Evolutionary conservation across 2,329 filamentous ascomycete species (phyloP), one percentile per base, ranked within the genome.

Genomic region (Drechslerella dactyloides): DNA sequence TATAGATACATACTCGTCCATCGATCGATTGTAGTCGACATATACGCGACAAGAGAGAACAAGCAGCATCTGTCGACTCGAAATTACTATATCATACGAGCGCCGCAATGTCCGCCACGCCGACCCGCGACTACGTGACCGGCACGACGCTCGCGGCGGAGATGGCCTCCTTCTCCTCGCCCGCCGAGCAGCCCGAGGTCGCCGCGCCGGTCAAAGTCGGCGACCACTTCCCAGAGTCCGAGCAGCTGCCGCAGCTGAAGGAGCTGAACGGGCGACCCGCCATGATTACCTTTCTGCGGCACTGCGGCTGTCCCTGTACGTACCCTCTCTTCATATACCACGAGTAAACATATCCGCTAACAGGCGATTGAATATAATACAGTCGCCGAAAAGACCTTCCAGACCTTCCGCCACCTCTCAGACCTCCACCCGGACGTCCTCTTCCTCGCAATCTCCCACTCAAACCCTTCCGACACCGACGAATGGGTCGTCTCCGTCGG

Each of bases 241-340:
- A 81, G 24, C 81, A 82, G 69, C 80, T 90, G 4, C 77, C 77
- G 6, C 60, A 63, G 27, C 78, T 89, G n/a, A 83, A 84, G 0
- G 79, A 81, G 46, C 80, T 81, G 23, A 75, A 81, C 74, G 78
- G 78, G 23, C 86, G 84, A 75, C 85, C 86, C 0, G 85, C 84
- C 0, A 77, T 91, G 1, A 79, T 91, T 19, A 83, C 86, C 15
- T 91, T 91, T 76, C 82, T 91, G 4, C 83, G 89, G 35, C 88
- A 91, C 78, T 91, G 88, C 77, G 89, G 89, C 35, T 90, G 88
- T 80, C 89, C 89, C 10, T 90, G 89, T 89, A 83, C 77, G 83
- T 79, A 17, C 51, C 53, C 54, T 21, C n/a, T 59, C 24, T 24
- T 53, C 21, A 44, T 46, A 52, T 37, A 35, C 24, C 51, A 6